Conservation (phyloP, 140 eudicot species). For the Stevia rebaudiana region DNA sequence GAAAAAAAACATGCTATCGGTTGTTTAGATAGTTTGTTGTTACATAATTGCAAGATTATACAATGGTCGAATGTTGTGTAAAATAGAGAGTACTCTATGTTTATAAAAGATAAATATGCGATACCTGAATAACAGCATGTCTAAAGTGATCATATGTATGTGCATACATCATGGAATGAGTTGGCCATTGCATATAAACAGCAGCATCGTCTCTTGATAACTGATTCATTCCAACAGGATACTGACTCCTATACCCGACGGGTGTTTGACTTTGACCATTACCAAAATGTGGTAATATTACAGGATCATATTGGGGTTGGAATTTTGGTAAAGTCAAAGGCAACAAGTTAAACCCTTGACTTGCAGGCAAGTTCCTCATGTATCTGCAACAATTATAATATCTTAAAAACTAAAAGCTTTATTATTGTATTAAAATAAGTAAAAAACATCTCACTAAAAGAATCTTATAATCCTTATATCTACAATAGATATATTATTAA, state of each 20-base stretch:
- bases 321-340: slow-evolving; percentile 60
- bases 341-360: slow-evolving; percentile 44
- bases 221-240: slow-evolving; percentile 48
- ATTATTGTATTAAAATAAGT: not conserved
- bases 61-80: not conserved
- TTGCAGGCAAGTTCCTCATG: slow-evolving; percentile 47
- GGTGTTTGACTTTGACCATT: slow-evolving; percentile 38
- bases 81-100: not conserved
- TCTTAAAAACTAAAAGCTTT: not conserved
- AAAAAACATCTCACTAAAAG: not conserved
- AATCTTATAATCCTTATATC: not conserved
- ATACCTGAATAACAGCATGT: slow-evolving; percentile 87
- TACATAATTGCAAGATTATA: not conserved
- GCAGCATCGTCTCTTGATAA: slow-evolving; percentile 61
- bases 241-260: slow-evolving; percentile 36
- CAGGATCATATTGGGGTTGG: slow-evolving; percentile 65
- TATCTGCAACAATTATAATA: slow-evolving; percentile 43
- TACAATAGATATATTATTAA: not conserved
- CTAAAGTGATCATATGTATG: slow-evolving; percentile 80
- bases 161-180: slow-evolving; percentile 82
- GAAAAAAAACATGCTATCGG: not conserved
- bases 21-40: not conserved
- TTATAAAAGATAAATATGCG: not conserved
- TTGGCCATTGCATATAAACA: slow-evolving; percentile 85
- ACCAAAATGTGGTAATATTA: slow-evolving; percentile 45